These are phyloP conservation scores for Aspergillus sp. DNA, from an alignment of 2,329 filamentous ascomycete genomes.

Conservation along the genomic window DNA sequence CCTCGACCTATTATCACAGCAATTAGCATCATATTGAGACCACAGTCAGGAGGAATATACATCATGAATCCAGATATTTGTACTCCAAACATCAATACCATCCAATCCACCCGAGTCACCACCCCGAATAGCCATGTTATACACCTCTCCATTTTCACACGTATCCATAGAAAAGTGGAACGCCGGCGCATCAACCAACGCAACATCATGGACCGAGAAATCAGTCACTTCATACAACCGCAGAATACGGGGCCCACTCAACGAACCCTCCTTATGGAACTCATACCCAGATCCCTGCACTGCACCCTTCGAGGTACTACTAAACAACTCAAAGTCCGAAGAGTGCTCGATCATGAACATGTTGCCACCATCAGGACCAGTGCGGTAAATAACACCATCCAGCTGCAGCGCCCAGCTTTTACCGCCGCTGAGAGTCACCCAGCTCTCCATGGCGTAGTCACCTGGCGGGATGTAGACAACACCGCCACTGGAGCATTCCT, in stretches of 20 bases:
- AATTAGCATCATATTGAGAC: neutral
- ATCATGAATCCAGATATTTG: slow-evolving; percentile 54
- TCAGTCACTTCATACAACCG: slow-evolving; percentile 40
- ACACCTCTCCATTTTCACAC: slow-evolving; percentile 47
- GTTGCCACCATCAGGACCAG: slow-evolving; percentile 45
- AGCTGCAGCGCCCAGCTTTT: slow-evolving; percentile 46
- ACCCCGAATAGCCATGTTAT: slow-evolving; percentile 51
- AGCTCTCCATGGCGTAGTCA: slow-evolving; percentile 45
- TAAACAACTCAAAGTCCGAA: slow-evolving; percentile 50
- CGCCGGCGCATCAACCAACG: slow-evolving; percentile 43
- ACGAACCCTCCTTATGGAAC: slow-evolving; percentile 37
- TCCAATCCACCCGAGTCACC: slow-evolving; percentile 49
- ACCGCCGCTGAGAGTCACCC: slow-evolving; percentile 44
- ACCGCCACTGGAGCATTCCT: slow-evolving; percentile 46
- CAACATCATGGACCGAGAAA: slow-evolving; percentile 46
- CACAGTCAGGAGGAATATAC: slow-evolving; percentile 11
- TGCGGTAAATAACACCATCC: slow-evolving; percentile 49
- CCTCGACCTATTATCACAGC: slow-evolving; percentile 37
- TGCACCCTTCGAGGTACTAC: slow-evolving; percentile 45
- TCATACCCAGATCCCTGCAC: slow-evolving; percentile 49
- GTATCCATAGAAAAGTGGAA: slow-evolving; percentile 49
- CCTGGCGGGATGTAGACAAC: slow-evolving; percentile 46
- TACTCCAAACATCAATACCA: slow-evolving; percentile 50
- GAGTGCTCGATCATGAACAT: slow-evolving; percentile 49
- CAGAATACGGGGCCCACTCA: slow-evolving; percentile 40